A percentile compares a stretch with the other conserved stretches of the same genome.
Evolutionary conservation across 2,329 filamentous ascomycete genomes (phyloP).

Genomic region (Trichoderma endophyticum): DNA sequence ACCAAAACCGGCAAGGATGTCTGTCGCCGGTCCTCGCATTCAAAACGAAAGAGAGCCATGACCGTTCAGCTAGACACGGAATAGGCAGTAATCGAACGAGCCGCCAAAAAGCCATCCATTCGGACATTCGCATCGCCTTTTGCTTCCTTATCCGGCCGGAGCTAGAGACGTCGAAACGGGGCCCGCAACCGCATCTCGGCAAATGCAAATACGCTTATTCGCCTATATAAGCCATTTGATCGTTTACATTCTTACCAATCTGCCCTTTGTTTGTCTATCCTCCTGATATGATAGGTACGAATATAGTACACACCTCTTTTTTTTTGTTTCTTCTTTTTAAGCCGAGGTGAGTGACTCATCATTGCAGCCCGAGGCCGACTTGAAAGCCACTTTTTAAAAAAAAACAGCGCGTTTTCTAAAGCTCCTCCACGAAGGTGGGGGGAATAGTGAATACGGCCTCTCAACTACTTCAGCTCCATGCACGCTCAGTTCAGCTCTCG

Average conservation of each 20-base stretch:
- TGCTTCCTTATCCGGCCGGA: slow-evolving; percentile 1
- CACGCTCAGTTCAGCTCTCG: not conserved
- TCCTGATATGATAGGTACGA: not conserved
- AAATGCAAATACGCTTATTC: not conserved
- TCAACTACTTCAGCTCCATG: not conserved
- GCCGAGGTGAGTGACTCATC: not conserved
- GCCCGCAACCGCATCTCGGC: slow-evolving; percentile 1
- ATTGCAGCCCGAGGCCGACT: not conserved
- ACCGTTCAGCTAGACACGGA: not conserved
- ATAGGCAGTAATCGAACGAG: not conserved
- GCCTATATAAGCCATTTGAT: not conserved
- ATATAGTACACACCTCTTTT: not conserved
- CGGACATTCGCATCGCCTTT: slow-evolving; percentile 5
- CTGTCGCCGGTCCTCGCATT: not conserved
- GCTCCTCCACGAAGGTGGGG: not conserved
- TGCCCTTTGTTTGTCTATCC: not conserved
- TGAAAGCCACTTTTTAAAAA: not conserved
- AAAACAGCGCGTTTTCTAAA: not conserved
- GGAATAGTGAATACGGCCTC: not conserved
- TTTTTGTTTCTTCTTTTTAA: not conserved
- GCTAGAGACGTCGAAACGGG: not conserved
- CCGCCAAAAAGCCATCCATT: not conserved
- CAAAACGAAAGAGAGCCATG: not conserved
- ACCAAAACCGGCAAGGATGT: not conserved
- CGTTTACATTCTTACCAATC: not conserved